A percentile compares a stretch with the other conserved stretches of the same genome.
These are phyloP conservation scores for Capillidium heterosporum DNA, from an alignment of 371 early-diverging fungal species.

Conservation along the genomic window DNA sequence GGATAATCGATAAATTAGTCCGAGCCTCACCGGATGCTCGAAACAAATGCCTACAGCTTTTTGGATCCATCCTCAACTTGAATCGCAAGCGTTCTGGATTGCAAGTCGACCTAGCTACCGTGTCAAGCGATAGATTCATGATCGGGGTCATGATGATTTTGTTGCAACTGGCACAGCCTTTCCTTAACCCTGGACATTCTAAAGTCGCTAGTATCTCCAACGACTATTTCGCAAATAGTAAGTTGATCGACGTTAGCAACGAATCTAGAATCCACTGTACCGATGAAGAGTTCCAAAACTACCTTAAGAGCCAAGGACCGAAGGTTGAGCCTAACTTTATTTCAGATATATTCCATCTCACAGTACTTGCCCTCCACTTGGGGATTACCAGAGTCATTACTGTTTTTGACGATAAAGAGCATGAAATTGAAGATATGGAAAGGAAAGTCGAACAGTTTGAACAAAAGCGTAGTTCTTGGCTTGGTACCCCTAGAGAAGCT, in stretches of 20 bases:
- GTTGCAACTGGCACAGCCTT: conserved; percentile 61
- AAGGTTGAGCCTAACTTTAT: conserved; percentile 48
- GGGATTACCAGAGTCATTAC: conserved; percentile 53
- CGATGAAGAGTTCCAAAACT: conserved; percentile 43
- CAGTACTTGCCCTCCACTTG: conserved; percentile 56
- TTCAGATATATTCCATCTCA: conserved; percentile 69
- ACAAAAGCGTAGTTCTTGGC: conserved; percentile 20
- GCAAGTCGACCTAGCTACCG: conserved; percentile 44
- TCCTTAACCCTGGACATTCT: conserved; percentile 48
- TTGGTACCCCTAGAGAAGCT: conserved; percentile 21
- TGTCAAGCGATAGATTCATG: conserved; percentile 78
- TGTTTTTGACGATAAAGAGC: conserved; percentile 39
- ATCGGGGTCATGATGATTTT: conserved; percentile 48
- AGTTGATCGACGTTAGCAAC: conserved; percentile 36
- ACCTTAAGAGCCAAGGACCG: conserved; percentile 13
- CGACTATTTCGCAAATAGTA: conserved; percentile 31
- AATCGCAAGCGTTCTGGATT: conserved; percentile 68
- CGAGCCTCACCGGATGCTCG: conserved; percentile 36
- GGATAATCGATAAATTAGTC: conserved; percentile 48
- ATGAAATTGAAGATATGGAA: conserved; percentile 43
- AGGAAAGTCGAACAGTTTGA: conserved; percentile 27
- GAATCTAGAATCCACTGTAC: conserved; percentile 66
- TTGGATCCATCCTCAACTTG: conserved; percentile 33
- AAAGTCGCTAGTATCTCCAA: conserved; percentile 57
- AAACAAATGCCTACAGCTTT: conserved; percentile 36